A percentile compares a stretch with the other conserved stretches of the same genome.
Conservation (phyloP, 2,329 filamentous ascomycete species). For the Cladosporium halotolerans region DNA sequence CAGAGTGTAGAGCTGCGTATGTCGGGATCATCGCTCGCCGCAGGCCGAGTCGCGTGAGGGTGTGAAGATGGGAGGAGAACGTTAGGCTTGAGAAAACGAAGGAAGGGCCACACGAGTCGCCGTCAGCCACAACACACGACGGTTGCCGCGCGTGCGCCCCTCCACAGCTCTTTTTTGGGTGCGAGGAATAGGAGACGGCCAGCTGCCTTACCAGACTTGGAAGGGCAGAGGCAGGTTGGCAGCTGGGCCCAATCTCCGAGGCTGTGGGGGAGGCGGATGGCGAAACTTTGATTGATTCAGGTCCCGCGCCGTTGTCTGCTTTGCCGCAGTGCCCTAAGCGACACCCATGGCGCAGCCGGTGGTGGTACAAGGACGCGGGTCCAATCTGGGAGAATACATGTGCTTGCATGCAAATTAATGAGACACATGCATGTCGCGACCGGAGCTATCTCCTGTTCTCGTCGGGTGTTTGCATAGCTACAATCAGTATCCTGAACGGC, state of each 20-base stretch:
- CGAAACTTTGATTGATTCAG: no score
- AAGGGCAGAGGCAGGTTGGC: background rate
- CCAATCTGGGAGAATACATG: no score
- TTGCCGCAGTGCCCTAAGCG: no score
- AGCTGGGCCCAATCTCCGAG: constrained; percentile 5
- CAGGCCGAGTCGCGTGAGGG: background rate
- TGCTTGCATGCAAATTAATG: no score
- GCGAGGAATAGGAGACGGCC: constrained; percentile 7
- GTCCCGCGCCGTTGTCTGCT: no score
- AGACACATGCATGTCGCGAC: no score
- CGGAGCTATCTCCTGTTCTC: no score
- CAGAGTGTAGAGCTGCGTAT: background rate
- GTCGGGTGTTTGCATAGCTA: no score
- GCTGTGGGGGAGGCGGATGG: background rate
- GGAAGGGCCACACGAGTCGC: constrained; percentile 5
- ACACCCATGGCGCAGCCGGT: no score
- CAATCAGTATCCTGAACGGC: no score
- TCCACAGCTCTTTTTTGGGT: background rate
- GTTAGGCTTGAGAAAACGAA: background rate
- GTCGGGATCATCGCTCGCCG: background rate
- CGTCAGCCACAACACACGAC: background rate
- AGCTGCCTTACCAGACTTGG: no score
- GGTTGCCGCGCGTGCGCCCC: constrained; percentile 4
- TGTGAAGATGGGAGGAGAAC: constrained; percentile 9
- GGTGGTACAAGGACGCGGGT: no score